Evolutionary conservation across 1,139 yeast genomes (phyloP).

Genomic region (Debaryomyces sp.): DNA sequence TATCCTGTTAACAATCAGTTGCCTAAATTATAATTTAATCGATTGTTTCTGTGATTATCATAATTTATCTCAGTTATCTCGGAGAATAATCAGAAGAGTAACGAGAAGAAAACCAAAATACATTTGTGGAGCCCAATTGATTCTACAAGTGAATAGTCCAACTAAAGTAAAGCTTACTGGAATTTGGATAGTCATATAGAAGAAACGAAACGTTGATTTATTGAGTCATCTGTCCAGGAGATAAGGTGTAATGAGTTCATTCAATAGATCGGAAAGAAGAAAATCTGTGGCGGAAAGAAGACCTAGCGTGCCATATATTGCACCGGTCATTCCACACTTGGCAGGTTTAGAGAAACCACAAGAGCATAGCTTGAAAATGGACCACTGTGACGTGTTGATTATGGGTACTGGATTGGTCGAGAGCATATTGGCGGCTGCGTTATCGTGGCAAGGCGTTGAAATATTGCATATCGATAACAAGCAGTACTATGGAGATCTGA

Average conservation of each 20-base stretch:
- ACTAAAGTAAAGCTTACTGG: background rate
- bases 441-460: constrained; percentile 94
- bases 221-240: background rate
- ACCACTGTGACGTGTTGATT: constrained; percentile 82
- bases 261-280: constrained; percentile 49
- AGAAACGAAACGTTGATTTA: background rate
- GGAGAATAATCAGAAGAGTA: background rate
- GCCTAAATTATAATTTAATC: background rate
- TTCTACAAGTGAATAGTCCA: background rate
- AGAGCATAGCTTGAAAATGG: constrained; percentile 50
- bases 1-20: background rate
- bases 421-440: constrained; percentile 86
- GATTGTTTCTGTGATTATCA: background rate
- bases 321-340: constrained; percentile 73
- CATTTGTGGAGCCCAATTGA: background rate
- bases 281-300: constrained; percentile 76
- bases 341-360: constrained; percentile 77
- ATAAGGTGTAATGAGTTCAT: constrained; percentile 10
- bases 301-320: constrained; percentile 56
- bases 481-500: constrained; percentile 83
- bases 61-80: background rate
- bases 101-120: background rate
- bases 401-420: constrained; percentile 93
- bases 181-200: background rate
- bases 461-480: constrained; percentile 88